These are phyloP conservation scores for Coccomyxa subellipsoidea DNA, from an alignment of 163 green algal genomes.

Conservation along the genomic window DNA sequence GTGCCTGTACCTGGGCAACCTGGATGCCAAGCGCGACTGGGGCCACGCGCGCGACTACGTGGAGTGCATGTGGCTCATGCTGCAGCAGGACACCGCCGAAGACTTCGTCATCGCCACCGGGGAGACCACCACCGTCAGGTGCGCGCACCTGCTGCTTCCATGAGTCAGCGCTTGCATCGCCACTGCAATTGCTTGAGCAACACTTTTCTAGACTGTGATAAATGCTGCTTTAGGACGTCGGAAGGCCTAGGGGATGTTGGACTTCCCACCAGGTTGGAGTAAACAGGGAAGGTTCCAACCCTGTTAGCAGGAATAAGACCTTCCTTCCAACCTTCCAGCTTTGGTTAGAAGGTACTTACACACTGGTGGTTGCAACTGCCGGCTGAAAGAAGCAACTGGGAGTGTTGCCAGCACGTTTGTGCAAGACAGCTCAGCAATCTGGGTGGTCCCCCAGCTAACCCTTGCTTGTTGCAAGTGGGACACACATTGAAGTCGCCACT, in stretches of 20 bases:
- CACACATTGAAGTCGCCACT: too few species aligned
- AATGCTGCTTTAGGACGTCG: not conserved
- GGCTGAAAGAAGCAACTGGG: too few species aligned
- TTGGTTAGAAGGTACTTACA: too few species aligned
- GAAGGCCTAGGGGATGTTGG: too few species aligned
- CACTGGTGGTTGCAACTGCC: too few species aligned
- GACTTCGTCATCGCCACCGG: constrained; percentile 78
- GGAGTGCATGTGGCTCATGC: constrained; percentile 71
- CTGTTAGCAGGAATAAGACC: not conserved
- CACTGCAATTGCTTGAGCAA: not conserved
- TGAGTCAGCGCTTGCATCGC: not conserved
- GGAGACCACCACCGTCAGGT: constrained; percentile 43
- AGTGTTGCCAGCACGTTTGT: too few species aligned
- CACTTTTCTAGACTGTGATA: not conserved
- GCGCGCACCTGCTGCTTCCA: not conserved
- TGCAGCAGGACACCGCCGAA: constrained; percentile 68
- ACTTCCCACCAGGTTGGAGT: too few species aligned
- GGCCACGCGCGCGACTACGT: constrained; percentile 79
- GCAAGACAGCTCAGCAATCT: too few species aligned
- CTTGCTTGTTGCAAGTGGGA: too few species aligned
- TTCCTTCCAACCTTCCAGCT: too few species aligned
- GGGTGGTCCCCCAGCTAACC: too few species aligned
- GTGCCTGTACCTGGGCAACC: constrained; percentile 51
- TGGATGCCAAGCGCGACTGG: constrained; percentile 73
- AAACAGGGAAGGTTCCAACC: too few species aligned